Base-by-base conservation (phyloP, 352 stramenopile species). In the Stramenopiles sp. region DNA sequence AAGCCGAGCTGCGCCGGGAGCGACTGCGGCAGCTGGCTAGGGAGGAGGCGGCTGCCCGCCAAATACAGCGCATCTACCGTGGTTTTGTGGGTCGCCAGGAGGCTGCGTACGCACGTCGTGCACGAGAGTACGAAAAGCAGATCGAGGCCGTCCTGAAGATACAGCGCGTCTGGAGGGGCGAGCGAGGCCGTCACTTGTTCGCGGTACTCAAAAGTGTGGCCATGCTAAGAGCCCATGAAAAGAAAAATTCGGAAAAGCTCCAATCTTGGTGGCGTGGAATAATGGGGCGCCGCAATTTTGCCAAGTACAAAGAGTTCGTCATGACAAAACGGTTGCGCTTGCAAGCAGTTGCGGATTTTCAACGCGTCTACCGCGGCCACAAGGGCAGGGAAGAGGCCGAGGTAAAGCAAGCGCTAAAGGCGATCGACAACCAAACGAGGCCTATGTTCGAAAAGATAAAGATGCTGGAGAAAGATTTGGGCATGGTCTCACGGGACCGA, bases 321-420 rank as follows among this genome's bases (percentile, higher is more conserved):
- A 83, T 1, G 80, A 86, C 33, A 81, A 81, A 1, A 53, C 80
- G 0, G 68, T 82, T 33, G 74, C 80, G 81, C 1, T 32, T 84
- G 0, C 34, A 79, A 25, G 83, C 83, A 1, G 82, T 86, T n/a
- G 82, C 73, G 0, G 77, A 82, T 30, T 86, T 94, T 37, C 88
- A 95, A 76, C 81, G 86, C 0, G 71, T 95, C 0, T 79, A 88
- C 4, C 82, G 89, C 34, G 89, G 89, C 0, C 84, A 94, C 68
- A 87, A 88, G 63, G 89, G 84, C 0, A 84, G 89, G 31, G 83
- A 81, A 4, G 74, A 81, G 33, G 78, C 76, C 1, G 88, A 93
- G 69, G 84, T 94, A 4, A 79, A 84, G 35, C 79, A 83, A n/a
- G 86, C 91, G 32, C 68, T 96, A 3, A 78, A 79, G 2, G 84